phyloP scores from a whole-genome alignment of 2,329 filamentous ascomycete genomes.

The Cercospora brassicicola region DNA sequence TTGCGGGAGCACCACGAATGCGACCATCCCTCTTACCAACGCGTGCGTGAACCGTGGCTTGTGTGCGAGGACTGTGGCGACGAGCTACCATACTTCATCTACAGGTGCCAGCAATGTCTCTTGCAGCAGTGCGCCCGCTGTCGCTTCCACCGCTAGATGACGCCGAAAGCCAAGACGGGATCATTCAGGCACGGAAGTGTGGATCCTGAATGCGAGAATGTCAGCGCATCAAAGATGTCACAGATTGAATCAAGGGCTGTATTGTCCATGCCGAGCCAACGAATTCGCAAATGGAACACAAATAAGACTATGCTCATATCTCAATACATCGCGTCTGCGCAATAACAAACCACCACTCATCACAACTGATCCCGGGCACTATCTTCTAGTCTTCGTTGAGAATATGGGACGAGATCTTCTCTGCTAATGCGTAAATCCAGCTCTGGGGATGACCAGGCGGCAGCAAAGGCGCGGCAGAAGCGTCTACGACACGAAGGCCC shows the following conservation, averaged over 20 bases:
- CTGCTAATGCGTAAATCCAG: slow-evolving; percentile 14
- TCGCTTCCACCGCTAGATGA: background rate
- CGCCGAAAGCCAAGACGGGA: too few species aligned
- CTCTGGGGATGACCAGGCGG: slow-evolving; percentile 16
- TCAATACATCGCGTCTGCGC: too few species aligned
- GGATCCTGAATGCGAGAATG: too few species aligned
- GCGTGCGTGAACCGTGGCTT: background rate
- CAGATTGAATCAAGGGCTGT: too few species aligned
- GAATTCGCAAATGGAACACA: too few species aligned
- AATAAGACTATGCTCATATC: too few species aligned
- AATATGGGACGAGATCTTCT: slow-evolving; percentile 17
- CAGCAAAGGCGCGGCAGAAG: slow-evolving; percentile 8
- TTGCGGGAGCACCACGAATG: background rate
- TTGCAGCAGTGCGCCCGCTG: background rate
- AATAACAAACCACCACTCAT: too few species aligned
- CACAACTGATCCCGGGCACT: too few species aligned
- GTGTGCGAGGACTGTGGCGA: background rate
- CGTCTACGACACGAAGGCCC: slow-evolving; percentile 16
- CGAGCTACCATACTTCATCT: background rate
- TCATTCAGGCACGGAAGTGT: too few species aligned
- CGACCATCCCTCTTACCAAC: background rate
- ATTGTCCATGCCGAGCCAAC: too few species aligned
- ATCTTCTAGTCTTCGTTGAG: slow-evolving; percentile 5
- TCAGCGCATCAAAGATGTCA: too few species aligned
- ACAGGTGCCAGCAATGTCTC: background rate